Conservation (phyloP, 179 eudicot species). For the Beta lomatogona region DNA sequence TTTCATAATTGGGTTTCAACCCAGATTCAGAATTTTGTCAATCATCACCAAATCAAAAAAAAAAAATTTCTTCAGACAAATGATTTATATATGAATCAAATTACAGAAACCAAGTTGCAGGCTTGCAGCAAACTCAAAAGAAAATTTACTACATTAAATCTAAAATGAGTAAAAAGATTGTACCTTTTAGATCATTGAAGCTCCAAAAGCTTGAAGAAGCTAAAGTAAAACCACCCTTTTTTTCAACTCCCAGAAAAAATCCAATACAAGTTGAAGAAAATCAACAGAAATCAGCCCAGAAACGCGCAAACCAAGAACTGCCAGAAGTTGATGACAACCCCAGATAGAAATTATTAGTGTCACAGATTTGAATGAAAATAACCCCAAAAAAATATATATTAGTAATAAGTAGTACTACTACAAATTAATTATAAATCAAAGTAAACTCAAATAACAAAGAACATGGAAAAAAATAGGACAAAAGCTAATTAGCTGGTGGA, state of each 20-base stretch:
- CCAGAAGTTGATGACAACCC: constrained; percentile 19
- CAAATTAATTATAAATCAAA: neutral
- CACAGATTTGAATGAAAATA: neutral
- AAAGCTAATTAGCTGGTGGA: constrained; percentile 19
- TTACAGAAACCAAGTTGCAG: neutral
- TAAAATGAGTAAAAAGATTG: constrained; percentile 20
- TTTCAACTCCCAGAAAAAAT: neutral
- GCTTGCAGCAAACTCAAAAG: neutral
- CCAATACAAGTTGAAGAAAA: neutral
- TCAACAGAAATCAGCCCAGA: constrained; percentile 6
- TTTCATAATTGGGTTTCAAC: neutral
- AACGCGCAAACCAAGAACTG: constrained; percentile 16
- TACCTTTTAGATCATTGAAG: constrained; percentile 40
- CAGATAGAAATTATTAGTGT: constrained; percentile 6
- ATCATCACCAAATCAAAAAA: neutral
- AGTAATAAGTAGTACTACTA: neutral
- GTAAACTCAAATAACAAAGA: neutral
- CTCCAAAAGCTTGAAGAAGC: constrained; percentile 15
- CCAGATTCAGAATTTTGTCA: neutral
- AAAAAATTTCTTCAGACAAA: neutral
- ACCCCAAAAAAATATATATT: neutral
- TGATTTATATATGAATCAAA: neutral
- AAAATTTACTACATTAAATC: neutral
- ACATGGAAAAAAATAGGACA: too few species aligned
- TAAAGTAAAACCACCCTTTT: constrained; percentile 20